A percentile compares a stretch with the other conserved stretches of the same genome.
These are phyloP conservation scores for Nothopassalora personata DNA, from an alignment of 2,329 filamentous ascomycete species.

Conservation along the genomic window DNA sequence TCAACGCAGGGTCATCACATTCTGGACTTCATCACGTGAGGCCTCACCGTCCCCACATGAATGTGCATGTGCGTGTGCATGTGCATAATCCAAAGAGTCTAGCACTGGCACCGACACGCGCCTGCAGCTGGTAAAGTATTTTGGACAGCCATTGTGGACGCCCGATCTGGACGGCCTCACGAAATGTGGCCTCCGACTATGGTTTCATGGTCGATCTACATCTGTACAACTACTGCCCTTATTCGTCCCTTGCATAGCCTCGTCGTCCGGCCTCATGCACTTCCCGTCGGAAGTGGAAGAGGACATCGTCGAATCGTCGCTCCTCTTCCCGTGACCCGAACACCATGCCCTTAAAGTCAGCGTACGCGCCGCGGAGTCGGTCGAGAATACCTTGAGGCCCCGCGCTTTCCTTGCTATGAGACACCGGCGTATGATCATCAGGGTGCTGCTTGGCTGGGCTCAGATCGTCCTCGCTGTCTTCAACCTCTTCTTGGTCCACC, in stretches of 20 bases:
- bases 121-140: background rate
- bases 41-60: background rate
- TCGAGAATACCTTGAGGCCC: constrained; percentile 48
- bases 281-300: constrained; percentile 72
- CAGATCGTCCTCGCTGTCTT: background rate
- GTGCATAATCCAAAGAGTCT: background rate
- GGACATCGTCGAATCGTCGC: constrained; percentile 66
- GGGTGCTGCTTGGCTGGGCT: background rate
- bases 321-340: constrained; percentile 64
- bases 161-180: background rate
- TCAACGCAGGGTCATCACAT: background rate
- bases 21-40: background rate
- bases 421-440: background rate
- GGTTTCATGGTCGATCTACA: background rate
- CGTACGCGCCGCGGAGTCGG: constrained; percentile 53
- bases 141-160: background rate
- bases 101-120: background rate
- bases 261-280: constrained; percentile 58
- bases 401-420: constrained; percentile 31
- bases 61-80: background rate
- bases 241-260: background rate
- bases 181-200: too few relatives aligned
- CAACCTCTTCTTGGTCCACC: background rate
- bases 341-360: constrained; percentile 53
- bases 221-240: background rate